Evolutionary conservation across 306 rosid genomes (phyloP).

Genomic region (Alnus glutinosa): DNA sequence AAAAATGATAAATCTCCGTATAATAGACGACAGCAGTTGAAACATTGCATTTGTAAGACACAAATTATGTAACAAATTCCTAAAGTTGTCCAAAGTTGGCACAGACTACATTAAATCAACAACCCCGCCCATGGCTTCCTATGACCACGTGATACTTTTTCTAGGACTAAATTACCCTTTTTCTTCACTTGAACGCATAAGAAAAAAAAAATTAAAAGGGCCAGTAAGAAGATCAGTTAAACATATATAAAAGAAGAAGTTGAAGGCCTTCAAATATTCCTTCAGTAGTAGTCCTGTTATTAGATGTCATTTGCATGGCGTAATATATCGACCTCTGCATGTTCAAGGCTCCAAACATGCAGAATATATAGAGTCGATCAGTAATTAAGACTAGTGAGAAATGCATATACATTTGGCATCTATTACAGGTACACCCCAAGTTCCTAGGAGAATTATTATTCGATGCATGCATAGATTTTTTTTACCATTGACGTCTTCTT

Average conservation of each 20-base stretch:
- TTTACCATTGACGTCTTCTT: not conserved
- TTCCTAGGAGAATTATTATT: not conserved
- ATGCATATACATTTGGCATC: not conserved
- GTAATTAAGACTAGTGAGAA: not conserved
- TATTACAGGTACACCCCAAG: not conserved
- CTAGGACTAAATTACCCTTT: slow-evolving; percentile 4
- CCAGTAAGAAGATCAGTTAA: not conserved
- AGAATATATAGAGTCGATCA: not conserved
- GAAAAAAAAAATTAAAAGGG: not conserved
- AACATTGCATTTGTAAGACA: no score
- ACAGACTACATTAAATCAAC: not conserved
- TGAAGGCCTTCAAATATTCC: not conserved
- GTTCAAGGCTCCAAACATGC: slow-evolving; percentile 18
- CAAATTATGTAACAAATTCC: slow-evolving; percentile 32
- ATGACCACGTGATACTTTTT: slow-evolving; percentile 11
- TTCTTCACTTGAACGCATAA: slow-evolving; percentile 21
- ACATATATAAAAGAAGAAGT: slow-evolving; percentile 24
- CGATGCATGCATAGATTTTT: not conserved
- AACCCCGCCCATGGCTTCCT: not conserved
- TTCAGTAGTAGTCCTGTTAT: not conserved
- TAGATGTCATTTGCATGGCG: slow-evolving; percentile 32
- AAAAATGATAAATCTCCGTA: no score
- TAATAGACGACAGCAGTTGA: no score
- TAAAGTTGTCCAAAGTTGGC: slow-evolving; percentile 6
- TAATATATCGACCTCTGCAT: slow-evolving; percentile 22